phyloP scores from a whole-genome alignment of 73 alveolate species.

The Paramecium primaurelia region DNA sequence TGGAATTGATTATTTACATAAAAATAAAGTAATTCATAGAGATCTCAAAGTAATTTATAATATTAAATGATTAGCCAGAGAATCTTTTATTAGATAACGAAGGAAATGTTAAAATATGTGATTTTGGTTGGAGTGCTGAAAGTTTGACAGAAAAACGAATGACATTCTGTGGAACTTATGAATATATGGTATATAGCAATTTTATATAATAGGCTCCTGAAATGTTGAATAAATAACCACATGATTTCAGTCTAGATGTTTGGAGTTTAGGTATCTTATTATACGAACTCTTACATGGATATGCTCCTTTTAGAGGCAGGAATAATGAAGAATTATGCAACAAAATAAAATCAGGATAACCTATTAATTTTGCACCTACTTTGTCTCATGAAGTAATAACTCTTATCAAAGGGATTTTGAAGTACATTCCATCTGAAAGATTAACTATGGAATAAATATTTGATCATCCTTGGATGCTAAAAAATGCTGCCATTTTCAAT shows the following conservation, averaged over 20 bases:
- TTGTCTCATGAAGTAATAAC: slow-evolving; percentile 77
- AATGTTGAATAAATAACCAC: slow-evolving; percentile 76
- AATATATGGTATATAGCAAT: slow-evolving; percentile 76
- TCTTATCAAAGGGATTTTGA: slow-evolving; percentile 74
- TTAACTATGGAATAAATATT: slow-evolving; percentile 81
- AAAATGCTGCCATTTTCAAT: not conserved
- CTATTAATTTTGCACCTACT: slow-evolving; percentile 66
- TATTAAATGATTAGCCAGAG: slow-evolving; percentile 29
- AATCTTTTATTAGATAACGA: slow-evolving; percentile 52
- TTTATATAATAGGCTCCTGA: slow-evolving; percentile 80
- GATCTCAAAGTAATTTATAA: slow-evolving; percentile 57
- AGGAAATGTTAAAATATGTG: slow-evolving; percentile 58
- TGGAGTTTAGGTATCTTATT: slow-evolving; percentile 94
- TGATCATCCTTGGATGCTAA: slow-evolving; percentile 90
- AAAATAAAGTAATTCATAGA: slow-evolving; percentile 77
- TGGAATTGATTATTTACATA: slow-evolving; percentile 77
- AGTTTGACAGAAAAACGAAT: slow-evolving; percentile 68
- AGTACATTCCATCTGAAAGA: slow-evolving; percentile 80
- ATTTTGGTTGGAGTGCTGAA: slow-evolving; percentile 68
- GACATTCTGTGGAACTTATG: slow-evolving; percentile 97
- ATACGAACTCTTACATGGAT: slow-evolving; percentile 89
- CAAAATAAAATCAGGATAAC: slow-evolving; percentile 59
- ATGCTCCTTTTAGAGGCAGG: slow-evolving; percentile 79
- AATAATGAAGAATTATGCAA: slow-evolving; percentile 59
- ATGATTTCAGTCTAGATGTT: slow-evolving; percentile 85